Evolutionary conservation across 2,329 filamentous ascomycete species (phyloP).

Genomic region (Elsinoe fawcettii): DNA sequence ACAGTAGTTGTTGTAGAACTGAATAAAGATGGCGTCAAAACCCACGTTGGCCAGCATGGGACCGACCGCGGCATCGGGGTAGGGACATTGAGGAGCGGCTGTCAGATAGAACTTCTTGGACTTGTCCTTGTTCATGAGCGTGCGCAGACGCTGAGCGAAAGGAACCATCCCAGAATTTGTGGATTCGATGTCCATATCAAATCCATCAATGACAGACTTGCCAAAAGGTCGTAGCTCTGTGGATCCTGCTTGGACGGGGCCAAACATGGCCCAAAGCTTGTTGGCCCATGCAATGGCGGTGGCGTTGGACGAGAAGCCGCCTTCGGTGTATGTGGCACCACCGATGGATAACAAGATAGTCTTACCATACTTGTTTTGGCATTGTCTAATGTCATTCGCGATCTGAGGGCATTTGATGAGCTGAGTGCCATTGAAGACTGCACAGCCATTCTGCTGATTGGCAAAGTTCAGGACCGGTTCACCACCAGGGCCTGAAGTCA

Average conservation of each 20-base stretch:
- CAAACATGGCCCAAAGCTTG: constrained; percentile 52
- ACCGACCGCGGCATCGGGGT: constrained; percentile 39
- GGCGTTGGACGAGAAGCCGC: constrained; percentile 22
- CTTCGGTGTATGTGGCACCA: constrained; percentile 48
- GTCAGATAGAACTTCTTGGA: constrained; percentile 40
- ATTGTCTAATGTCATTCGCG: constrained; percentile 48
- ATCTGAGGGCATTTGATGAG: constrained; percentile 53
- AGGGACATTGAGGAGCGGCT: constrained; percentile 40
- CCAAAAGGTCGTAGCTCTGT: constrained; percentile 55
- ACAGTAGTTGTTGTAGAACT: constrained; percentile 39
- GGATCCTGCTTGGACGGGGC: constrained; percentile 15
- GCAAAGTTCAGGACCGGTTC: constrained; percentile 50
- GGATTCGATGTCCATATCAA: constrained; percentile 68
- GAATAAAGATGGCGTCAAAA: constrained; percentile 40
- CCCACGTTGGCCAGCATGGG: constrained; percentile 32
- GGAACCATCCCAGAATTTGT: constrained; percentile 21
- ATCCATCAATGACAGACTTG: constrained; percentile 58
- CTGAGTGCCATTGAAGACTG: constrained; percentile 32
- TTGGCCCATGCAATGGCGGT: constrained; percentile 52
- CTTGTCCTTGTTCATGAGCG: constrained; percentile 31
- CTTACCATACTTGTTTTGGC: constrained; percentile 56
- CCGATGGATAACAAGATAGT: constrained; percentile 66
- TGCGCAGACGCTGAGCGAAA: constrained; percentile 41
- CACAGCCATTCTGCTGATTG: constrained; percentile 40
- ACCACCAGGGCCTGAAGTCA: constrained; percentile 37